Evolutionary conservation across 2,329 filamentous ascomycete species (phyloP), one percentile per base, ranked within the genome.

Genomic region (Xylariaceae sp.): DNA sequence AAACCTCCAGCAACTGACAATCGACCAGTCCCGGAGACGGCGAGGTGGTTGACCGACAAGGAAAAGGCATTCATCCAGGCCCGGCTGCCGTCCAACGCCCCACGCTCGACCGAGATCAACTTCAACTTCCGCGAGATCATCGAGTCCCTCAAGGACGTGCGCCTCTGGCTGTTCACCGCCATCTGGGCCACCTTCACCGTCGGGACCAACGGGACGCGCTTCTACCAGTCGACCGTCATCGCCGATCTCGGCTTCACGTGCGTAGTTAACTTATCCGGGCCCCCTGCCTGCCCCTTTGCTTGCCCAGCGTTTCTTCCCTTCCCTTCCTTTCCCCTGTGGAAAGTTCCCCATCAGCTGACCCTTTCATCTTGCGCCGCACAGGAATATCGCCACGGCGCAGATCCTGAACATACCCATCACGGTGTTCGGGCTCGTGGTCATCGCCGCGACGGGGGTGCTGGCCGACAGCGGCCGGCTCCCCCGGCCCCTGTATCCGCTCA

Each of bases 331-430:
- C n/a, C n/a, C n/a, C n/a, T n/a, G n/a, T n/a, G n/a, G n/a, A 23
- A 23, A 23, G 21, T 23, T 8, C n/a, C 25, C 6, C 14, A 33
- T 23, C 25, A 13, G 31, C 21, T 36, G 19, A 29, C n/a, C n/a
- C 21, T 8, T n/a, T 23, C 8, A 23, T 23, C 8, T 23, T 23
- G 5, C 17, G 12, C 10, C 17, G n/a, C 12, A 3, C 21, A 66
- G 58, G 13, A 60, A 55, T 8, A 68, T 70, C 29, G 65, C 64
- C 1, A 49, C 58, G 29, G 60, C 61, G 3, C 67, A 71, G 40
- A 57, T 72, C 0, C 61, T 71, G 29, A 71, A 70, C 39, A 56
- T 71, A 11, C 66, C 66, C 2, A 63, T 64, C 16, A 60, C 65
- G 0, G 51, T 64, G 11, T 49, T 62, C 8, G 56, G 59, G 2